Base-by-base conservation (phyloP, 176 grass and related monocot genomes). In the Zea luxurians region DNA sequence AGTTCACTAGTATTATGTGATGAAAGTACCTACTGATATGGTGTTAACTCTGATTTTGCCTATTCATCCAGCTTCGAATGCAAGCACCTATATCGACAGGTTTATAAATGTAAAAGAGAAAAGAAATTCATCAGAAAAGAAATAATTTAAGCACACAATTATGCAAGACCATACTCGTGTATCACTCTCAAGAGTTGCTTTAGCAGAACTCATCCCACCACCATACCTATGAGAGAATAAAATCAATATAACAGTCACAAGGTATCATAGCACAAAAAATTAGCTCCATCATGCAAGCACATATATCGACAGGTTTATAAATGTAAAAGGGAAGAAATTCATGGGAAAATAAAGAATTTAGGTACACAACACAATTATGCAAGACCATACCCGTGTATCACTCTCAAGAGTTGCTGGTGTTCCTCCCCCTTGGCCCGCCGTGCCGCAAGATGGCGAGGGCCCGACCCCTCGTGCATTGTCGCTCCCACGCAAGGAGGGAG, bases 181-280 rank as follows among this genome's bases (percentile, higher is more conserved):
- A 85, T 97, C 94, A 72, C 94, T 93, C 86, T 97, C 94, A 74
- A 97, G 82, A 73, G 94, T 89, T 78, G 94, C 86, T 93, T 97
- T 97, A 65, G 94, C 94, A 44, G 94, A 97, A 67, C 94, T 97
- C 94, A 97, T 97, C 66, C 91, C 94, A 71, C 94, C 94, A 57
- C 94, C 94, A 82, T 97, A 97, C 57, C 94, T 97, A 68, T 57
- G 4, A 55, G 8, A 73, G 47, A 75, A n/a, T 10, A 52, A 48
- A 80, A 44, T 70, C 53, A 66, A 16, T 17, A 82, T 59, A 90
- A 78, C 61, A 79, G 76, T 48, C 5, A 82, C 20, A 46, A 53
- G 7, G 45, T 62, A 81, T 8, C 13, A 10, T 48, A 17, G 67
- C 48, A 53, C 7, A 47, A 9, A 70, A 63, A 70, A 10, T 27